Base-by-base conservation (phyloP, 441 rosid species). In the Aleurites moluccanus region DNA sequence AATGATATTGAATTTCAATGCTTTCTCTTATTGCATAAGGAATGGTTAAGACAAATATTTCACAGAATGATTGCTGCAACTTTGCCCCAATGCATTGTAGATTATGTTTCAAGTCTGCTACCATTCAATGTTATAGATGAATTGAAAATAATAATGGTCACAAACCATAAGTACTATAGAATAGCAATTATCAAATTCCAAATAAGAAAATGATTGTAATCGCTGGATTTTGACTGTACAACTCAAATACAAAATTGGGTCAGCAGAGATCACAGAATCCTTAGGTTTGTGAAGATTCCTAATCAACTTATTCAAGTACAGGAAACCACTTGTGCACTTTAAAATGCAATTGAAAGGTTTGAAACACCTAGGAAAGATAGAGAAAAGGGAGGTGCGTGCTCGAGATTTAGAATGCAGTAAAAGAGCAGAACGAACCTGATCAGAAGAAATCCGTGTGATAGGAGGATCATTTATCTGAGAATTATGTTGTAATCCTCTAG, bases 391-490 rank as follows among this genome's bases (percentile, higher is more conserved):
- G 35, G 60, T 33, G 1, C 21, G 11, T 28, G 21, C 10, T n/a
- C 27, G 25, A 28, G 25, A 4, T 47, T 33, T 28, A 7, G 6
- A 25, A 6, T 47, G n/a, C 33, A 50, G 45, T 38, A 28, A 33
- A 70, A 40, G 40, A 68, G 60, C 64, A 80, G 69, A 59, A 59
- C 75, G 55, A 42, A 92, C 97, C 97, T 88, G 83, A 76, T 89
- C 84, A 50, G 97, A 89, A 53, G 95, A 87, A 75, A 92, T 92
- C 80, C 88, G 87, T 25, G 81, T 57, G 62, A 83, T 21, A 10
- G 80, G 88, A 71, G 85, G 83, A 75, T 78, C 60, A 55, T 75
- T 67, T 49, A 72, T 67, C 65, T 67, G 85, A 74, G 81, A 68
- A 71, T 61, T 73, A 55, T 62, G 79, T 10, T 84, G 87, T 55